Base-by-base conservation (phyloP, 345 rosid species). In the Ceriops zippeliana region DNA sequence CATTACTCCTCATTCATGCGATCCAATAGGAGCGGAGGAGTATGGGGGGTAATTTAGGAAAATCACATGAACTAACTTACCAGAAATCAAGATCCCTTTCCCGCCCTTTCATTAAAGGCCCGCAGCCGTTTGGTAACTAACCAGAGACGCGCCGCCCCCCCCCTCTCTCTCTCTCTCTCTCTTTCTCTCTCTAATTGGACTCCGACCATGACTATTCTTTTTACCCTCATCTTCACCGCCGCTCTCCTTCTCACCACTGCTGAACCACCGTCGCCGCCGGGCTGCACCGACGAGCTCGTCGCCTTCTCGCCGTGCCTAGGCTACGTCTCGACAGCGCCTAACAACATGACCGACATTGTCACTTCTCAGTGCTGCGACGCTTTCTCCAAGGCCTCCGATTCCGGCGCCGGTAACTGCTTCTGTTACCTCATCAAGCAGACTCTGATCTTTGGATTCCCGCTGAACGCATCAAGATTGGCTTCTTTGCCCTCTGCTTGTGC, bases 241-340 rank as follows among this genome's bases (percentile, higher is more conserved):
- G n/a, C 49, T 46, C 27, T 52, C 27, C 9, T 60, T 26, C 9
- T 61, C 28, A 35, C 79, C 52, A 9, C 68, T 54, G 6, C 69
- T 84, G 28, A 70, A 17, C 79, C 79, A 5, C 70, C 80, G 1
- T 65, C 75, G 5, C 74, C 79, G n/a, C 69, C 70, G 0, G 74
- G 76, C 6, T 93, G 96, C 79, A 69, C 80, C 62, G 69, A 75
- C 7, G 79, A 81, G 74, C 84, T 93, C 52, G 85, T 89, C 59
- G 85, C 85, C 61, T 81, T 93, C 74, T 89, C 96, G 22, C 87
- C 96, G 17, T 93, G 98, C 78, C 85, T 89, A 53, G 76, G 89
- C 35, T 89, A 82, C 81, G 86, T 89, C 70, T 85, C 92, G 0
- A 65, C 73, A 63, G 80, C 85, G 61, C 96, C 95, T 1, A 89